Percentiles rank a stretch among this genome's conserved stretches.
Evolutionary conservation across 495 filamentous ascomycete species (phyloP).

Genomic region (Xylaria grammica): DNA sequence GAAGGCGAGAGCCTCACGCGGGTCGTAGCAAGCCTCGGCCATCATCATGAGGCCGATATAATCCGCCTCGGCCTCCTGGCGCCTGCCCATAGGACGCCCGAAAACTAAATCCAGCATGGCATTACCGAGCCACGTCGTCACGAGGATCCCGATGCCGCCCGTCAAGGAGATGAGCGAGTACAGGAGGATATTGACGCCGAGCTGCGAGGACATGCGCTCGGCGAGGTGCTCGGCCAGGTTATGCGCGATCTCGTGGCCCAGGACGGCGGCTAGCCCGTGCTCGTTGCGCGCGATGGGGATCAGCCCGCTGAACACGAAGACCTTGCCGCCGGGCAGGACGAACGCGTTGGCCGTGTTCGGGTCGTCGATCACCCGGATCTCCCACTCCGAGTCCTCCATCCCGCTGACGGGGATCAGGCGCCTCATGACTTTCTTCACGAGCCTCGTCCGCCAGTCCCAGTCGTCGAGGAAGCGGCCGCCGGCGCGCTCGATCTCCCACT

Average conservation of each 20-base stretch:
- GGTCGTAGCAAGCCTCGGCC: slow-evolving; percentile 68
- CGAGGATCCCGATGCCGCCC: slow-evolving; percentile 53
- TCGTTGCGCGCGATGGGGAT: slow-evolving; percentile 73
- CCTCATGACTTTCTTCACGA: slow-evolving; percentile 72
- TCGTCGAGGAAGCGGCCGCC: slow-evolving; percentile 44
- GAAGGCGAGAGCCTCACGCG: slow-evolving; percentile 70
- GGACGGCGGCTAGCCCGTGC: slow-evolving; percentile 78
- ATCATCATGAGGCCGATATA: slow-evolving; percentile 83
- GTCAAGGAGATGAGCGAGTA: slow-evolving; percentile 55
- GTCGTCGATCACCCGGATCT: slow-evolving; percentile 83
- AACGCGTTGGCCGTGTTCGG: slow-evolving; percentile 72
- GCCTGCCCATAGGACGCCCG: slow-evolving; percentile 70
- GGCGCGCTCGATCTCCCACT: slow-evolving; percentile 48
- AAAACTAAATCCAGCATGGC: slow-evolving; percentile 66
- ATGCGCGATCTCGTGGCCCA: slow-evolving; percentile 96
- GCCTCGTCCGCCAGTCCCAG: slow-evolving; percentile 44
- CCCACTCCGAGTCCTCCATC: slow-evolving; percentile 69
- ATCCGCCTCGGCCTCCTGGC: slow-evolving; percentile 73
- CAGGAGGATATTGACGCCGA: slow-evolving; percentile 61
- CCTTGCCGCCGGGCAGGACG: slow-evolving; percentile 90
- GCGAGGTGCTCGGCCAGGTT: slow-evolving; percentile 80
- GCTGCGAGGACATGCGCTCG: slow-evolving; percentile 71
- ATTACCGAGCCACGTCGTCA: slow-evolving; percentile 48
- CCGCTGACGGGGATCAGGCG: slow-evolving; percentile 73
- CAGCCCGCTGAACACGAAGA: slow-evolving; percentile 90